phyloP scores from a whole-genome alignment of 257 asterid genomes.

The Leonotis leonurus region DNA sequence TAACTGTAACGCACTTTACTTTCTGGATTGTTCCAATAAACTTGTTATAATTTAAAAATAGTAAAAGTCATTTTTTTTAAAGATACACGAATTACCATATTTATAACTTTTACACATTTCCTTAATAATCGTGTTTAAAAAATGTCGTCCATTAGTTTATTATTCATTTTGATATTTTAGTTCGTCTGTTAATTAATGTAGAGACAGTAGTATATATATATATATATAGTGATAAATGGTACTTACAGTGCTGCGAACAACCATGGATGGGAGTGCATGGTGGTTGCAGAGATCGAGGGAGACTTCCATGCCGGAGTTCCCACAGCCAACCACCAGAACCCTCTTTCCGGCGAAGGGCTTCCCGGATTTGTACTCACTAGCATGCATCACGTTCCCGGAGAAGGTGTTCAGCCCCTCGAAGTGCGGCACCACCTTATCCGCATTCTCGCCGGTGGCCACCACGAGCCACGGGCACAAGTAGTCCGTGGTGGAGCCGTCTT shows the following conservation, averaged over 20 bases:
- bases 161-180: too few species aligned
- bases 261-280: constrained; percentile 66
- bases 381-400: constrained; percentile 56
- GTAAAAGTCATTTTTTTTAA: too few species aligned
- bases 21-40: too few species aligned
- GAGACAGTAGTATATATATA: neutral
- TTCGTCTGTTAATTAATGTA: too few species aligned
- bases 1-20: too few species aligned
- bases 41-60: too few species aligned
- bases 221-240: neutral
- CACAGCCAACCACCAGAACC: constrained; percentile 84
- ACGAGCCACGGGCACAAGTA: constrained; percentile 84
- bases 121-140: too few species aligned
- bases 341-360: constrained; percentile 43
- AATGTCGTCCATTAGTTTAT: too few species aligned
- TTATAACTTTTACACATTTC: too few species aligned
- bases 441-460: constrained; percentile 89
- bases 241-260: constrained; percentile 74
- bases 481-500: constrained; percentile 31
- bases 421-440: constrained; percentile 70
- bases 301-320: constrained; percentile 95
- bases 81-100: too few species aligned
- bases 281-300: constrained; percentile 80
- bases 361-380: constrained; percentile 84
- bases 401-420: constrained; percentile 53